These are phyloP conservation scores for Diutina mesorugosa DNA, from an alignment of 1,139 yeast genomes.

Conservation along the genomic window DNA sequence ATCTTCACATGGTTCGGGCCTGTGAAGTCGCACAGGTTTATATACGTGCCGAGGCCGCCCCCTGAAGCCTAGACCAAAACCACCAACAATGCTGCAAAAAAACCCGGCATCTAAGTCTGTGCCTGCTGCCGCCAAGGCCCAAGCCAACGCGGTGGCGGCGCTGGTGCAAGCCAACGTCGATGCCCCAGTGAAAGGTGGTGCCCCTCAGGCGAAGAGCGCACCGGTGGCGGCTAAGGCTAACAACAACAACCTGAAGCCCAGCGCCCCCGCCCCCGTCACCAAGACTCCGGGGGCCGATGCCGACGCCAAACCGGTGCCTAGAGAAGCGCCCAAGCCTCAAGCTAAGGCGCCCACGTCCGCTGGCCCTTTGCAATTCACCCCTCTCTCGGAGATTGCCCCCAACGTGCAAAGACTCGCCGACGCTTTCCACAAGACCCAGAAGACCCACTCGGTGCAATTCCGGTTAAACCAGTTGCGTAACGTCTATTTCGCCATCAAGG, in stretches of 20 bases:
- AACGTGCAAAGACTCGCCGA: not conserved
- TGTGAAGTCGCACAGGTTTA: not conserved
- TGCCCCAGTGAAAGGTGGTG: not conserved
- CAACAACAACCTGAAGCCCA: not conserved
- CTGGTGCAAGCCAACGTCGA: not conserved
- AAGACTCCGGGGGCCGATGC: not conserved
- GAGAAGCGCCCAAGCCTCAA: not conserved
- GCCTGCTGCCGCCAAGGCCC: not conserved
- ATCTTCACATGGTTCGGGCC: not conserved
- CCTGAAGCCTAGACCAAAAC: not conserved
- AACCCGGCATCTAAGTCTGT: not conserved
- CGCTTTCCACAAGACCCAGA: constrained; percentile 7
- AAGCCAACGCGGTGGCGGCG: not conserved
- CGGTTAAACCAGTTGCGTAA: constrained; percentile 56
- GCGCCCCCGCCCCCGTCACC: not conserved
- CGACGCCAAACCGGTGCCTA: not conserved
- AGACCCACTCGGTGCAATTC: constrained; percentile 40
- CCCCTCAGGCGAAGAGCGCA: too few relatives aligned
- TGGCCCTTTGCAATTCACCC: not conserved
- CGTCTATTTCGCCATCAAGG: constrained; percentile 52
- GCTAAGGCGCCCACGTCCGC: not conserved
- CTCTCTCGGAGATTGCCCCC: not conserved
- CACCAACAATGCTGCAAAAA: not conserved
- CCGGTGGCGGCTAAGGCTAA: too few relatives aligned
- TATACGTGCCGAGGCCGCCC: not conserved